Base-by-base conservation (phyloP, 2,329 filamentous ascomycete genomes). In the Ascochyta fabae region DNA sequence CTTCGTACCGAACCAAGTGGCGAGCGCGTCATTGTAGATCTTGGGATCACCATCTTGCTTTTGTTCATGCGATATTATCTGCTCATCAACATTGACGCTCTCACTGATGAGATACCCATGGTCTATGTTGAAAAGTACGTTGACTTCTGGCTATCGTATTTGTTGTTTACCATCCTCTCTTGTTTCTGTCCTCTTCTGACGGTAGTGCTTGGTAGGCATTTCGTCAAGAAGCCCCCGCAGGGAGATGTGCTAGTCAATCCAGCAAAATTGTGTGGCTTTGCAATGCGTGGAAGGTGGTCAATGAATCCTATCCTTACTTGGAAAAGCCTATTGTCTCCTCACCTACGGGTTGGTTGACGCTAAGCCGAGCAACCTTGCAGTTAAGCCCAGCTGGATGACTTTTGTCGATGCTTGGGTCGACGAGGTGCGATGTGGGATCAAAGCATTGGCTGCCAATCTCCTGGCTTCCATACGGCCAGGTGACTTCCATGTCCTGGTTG, bases 321-420 rank as follows among this genome's bases (percentile, higher is more conserved):
- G 61, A 78, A 77, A 64, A 81, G 81, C 62, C 77, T 80, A 66
- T 66, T 89, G 45, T 57, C 62, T 29, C 55, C 60, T 3, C 56
- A 66, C 15, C 29, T 64, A 2, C 67, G 63, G 72, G 80, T 77
- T 61, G 81, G 83, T 53, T 19, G 19, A 19, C 19, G 78, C 86
- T 48, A 89, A 88, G 75, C 89, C 88, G 4, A 88, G 86, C 66
- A 79, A 79, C 2, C 83, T 82, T 6, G 71, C 74, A 0, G 71
- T 81, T 52, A 84, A 85, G 42, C 89, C 89, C 0, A 47, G 58
- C 0, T 92, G 88, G 88, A 92, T 92, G 87, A 90, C 86, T 0
- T 92, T 91, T 62, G 89, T 93, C 56, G 90, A 93, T 62, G 84
- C 84, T 53, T 93, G 89, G 88, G 89, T 93, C 29, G 89, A 91